Conservation (phyloP, 1,284 basidiomycete genomes). For the Boletus smithii region DNA sequence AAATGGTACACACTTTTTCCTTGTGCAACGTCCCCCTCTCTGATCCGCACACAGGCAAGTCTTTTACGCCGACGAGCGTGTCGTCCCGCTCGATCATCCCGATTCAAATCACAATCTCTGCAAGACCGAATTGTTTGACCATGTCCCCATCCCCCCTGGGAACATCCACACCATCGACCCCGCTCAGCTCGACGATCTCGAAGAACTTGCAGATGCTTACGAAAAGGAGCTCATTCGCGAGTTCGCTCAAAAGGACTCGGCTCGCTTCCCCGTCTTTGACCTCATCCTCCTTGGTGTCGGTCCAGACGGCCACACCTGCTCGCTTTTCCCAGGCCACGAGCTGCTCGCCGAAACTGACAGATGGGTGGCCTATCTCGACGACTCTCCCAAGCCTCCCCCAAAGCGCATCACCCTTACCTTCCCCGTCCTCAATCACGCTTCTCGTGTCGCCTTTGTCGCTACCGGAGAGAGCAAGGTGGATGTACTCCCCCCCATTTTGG, state of each 20-base stretch:
- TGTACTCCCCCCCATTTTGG: conserved; percentile 70
- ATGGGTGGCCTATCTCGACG: conserved; percentile 93
- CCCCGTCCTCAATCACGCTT: conserved; percentile 91
- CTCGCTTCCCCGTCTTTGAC: conserved; percentile 93
- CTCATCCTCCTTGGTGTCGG: conserved; percentile 93
- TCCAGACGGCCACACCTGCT: conserved; percentile 94
- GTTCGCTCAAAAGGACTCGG: conserved; percentile 87
- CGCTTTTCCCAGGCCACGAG: conserved; percentile 90
- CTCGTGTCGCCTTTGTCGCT: conserved; percentile 84
- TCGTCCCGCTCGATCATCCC: conserved; percentile 87
- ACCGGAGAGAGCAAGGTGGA: conserved; percentile 84
- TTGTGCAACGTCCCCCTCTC: no score
- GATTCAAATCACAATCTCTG: conserved; percentile 91
- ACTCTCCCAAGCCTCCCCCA: conserved; percentile 93
- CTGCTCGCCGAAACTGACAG: conserved; percentile 82
- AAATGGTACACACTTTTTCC: conserved; percentile 68
- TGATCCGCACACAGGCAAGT: conserved; percentile 70
- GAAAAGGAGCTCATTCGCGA: conserved; percentile 89
- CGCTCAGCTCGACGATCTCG: conserved; percentile 65
- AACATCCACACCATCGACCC: conserved; percentile 89
- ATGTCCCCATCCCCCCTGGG: conserved; percentile 73
- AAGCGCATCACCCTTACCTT: conserved; percentile 88
- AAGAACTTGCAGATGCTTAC: conserved; percentile 89
- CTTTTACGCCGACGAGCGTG: conserved; percentile 96
- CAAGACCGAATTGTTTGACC: conserved; percentile 74